phyloP scores from a whole-genome alignment of 225 moss, liverwort and hornwort genomes.

The Lunularia cruciata region DNA sequence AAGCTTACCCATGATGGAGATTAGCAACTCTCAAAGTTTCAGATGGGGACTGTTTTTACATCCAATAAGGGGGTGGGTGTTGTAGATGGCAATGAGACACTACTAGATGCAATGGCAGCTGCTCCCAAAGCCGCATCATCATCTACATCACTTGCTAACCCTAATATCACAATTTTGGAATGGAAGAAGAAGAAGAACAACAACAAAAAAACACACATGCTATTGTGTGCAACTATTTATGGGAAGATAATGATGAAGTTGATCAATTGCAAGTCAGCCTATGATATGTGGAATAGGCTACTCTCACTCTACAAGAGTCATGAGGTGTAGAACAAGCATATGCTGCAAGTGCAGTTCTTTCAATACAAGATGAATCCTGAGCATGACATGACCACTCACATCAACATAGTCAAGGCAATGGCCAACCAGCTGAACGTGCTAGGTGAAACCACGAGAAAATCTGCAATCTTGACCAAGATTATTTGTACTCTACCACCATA shows the following conservation, averaged over 20 bases:
- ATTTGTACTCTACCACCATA: not conserved
- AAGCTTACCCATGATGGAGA: too few species aligned
- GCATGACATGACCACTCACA: not conserved
- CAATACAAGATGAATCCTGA: slow-evolving; percentile 2
- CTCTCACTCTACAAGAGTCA: not conserved
- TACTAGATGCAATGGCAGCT: not conserved
- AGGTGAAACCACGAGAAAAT: not conserved
- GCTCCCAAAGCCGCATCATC: not conserved
- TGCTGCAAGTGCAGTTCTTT: not conserved
- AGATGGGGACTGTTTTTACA: too few species aligned
- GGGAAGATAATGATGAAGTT: not conserved
- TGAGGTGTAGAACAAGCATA: not conserved
- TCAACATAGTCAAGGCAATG: not conserved
- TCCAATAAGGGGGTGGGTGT: too few species aligned
- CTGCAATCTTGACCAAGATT: not conserved
- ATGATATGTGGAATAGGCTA: not conserved
- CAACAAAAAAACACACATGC: not conserved
- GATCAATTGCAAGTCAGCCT: not conserved
- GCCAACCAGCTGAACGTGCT: not conserved
- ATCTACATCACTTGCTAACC: too few species aligned
- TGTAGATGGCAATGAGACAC: not conserved
- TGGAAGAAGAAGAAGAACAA: not conserved
- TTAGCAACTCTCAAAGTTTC: too few species aligned
- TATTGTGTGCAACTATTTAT: not conserved
- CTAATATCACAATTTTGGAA: not conserved